Evolutionary conservation across 352 stramenopile genomes (phyloP).

Genomic region (Globisporangium spinosum): DNA sequence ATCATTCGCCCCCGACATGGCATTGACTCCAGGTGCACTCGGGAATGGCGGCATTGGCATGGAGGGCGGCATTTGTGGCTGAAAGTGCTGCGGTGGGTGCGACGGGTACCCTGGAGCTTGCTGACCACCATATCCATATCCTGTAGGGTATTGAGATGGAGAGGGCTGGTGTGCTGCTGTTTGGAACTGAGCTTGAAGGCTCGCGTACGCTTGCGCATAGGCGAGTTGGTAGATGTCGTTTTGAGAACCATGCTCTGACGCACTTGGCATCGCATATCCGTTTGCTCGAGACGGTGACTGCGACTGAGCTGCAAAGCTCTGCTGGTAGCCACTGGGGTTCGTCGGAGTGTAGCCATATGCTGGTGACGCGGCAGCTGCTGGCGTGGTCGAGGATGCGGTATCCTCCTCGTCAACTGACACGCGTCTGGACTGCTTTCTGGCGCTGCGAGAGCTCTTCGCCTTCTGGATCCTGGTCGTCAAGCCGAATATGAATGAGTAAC

Average conservation of each 20-base stretch:
- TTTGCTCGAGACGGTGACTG: not conserved
- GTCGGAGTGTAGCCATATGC: slow-evolving; percentile 9
- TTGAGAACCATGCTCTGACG: not conserved
- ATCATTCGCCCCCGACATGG: slow-evolving; percentile 20
- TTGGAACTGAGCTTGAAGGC: slow-evolving; percentile 58
- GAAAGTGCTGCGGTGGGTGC: slow-evolving; percentile 24
- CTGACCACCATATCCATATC: slow-evolving; percentile 15
- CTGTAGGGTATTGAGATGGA: slow-evolving; percentile 11
- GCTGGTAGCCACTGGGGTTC: not conserved
- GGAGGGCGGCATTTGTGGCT: slow-evolving; percentile 9
- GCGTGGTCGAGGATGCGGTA: slow-evolving; percentile 9
- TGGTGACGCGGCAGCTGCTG: not conserved
- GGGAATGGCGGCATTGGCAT: slow-evolving; percentile 19
- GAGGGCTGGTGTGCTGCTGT: slow-evolving; percentile 17
- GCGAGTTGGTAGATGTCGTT: slow-evolving; percentile 58
- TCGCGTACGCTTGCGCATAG: slow-evolving; percentile 64
- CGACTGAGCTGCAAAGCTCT: not conserved
- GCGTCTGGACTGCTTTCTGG: slow-evolving; percentile 25
- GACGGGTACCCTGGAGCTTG: slow-evolving; percentile 21
- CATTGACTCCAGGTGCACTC: slow-evolving; percentile 20
- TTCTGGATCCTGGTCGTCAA: slow-evolving; percentile 24
- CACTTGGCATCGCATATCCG: slow-evolving; percentile 1
- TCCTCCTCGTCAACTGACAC: slow-evolving; percentile 25
- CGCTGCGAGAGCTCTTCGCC: slow-evolving; percentile 14
- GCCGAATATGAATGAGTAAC: not conserved